Base-by-base conservation (phyloP, 805 yeast genomes). In the Yamadazyma endophytica region DNA sequence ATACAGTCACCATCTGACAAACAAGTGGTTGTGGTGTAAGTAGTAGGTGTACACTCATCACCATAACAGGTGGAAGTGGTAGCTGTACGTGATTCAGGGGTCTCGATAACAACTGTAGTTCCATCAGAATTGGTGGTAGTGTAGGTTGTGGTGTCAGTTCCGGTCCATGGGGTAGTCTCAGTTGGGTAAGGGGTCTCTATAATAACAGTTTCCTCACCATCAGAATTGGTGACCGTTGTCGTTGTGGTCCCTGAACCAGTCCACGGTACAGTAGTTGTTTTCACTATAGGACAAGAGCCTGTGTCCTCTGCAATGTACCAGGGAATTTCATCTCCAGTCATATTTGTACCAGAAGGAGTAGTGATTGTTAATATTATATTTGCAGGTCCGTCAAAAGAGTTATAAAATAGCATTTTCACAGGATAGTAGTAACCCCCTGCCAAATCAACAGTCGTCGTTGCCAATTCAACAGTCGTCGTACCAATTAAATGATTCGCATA, bases 391-490 rank as follows among this genome's bases (percentile, higher is more conserved):
- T 14, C 19, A n/a, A 23, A 27, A 7, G 7, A 12, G 14, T 17
- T 22, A 11, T 30, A 35, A 17, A 14, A 21, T 5, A 26, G 9
- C 7, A 35, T 17, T 20, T 35, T 14, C 4, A 35, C 24, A 15
- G 38, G 38, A 27, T 30, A 30, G 17, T 30, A 35, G 6, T 9
- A 4, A 18, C 31, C 34, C 6, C 16, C 31, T 18, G 19, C 21
- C 23, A 34, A 34, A 13, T 12, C 8, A n/a, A 20, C 21, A 8
- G n/a, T n/a, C n/a, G n/a, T n/a, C n/a, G n/a, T n/a, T n/a, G 9
- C 16, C 17, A 5, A 18, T 19, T n/a, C n/a, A n/a, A n/a, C n/a
- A n/a, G n/a, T n/a, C n/a, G n/a, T n/a, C n/a, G n/a, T n/a, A n/a
- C n/a, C n/a, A n/a, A n/a, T n/a, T n/a, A n/a, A n/a, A n/a, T n/a